Base-by-base conservation (phyloP, 225 moss, liverwort and hornwort species). In the Climacium dendroides region DNA sequence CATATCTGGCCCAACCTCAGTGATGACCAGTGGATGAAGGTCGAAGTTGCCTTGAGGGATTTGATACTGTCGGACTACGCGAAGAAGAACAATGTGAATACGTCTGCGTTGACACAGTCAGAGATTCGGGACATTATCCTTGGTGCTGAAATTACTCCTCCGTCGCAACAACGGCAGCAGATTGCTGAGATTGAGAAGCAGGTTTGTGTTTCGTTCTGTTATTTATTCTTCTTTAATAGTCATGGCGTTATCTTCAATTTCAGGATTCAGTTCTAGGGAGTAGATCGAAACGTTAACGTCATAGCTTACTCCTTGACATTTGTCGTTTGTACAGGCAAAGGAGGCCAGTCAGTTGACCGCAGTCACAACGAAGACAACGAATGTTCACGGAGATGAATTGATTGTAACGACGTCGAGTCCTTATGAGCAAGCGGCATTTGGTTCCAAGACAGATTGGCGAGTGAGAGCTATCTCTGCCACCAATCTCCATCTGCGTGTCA, bases 1-100 rank as follows among this genome's bases (percentile, higher is more conserved):
- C 99, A 99, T 75, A 99, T 99, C 81, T 99, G 99, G 99, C 99
- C 99, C 72, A 97, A 97, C 82, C 94, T 99, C 64, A 97, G 91
- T 93, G 99, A 97, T 81, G 99, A 99, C 87, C 99, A 99, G 72
- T 99, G 99, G 99, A 99, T 97, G 90, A 99, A 99, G 94, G 98
- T 99, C 59, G 99, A 99, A 92, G 99, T 99, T 92, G 99, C 99
- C 35, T 90, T 99, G 86, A 95, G 99, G 90, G 99, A 99, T 92
- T 92, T 99, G 77, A 99, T 99, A 89, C 87, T 99, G 75, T 99
- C 99, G 87, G 99, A 99, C 90, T 99, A 99, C 83, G 99, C 99
- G 6, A 99, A 99, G 94, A 99, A 99, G 74, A 99, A 99, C 84
- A 99, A 99, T 89, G 99, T 99, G 70, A 99, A 99, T 82, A 99